Conservation (phyloP, 2,329 filamentous ascomycete species). For the Escovopsis sp. region DNA sequence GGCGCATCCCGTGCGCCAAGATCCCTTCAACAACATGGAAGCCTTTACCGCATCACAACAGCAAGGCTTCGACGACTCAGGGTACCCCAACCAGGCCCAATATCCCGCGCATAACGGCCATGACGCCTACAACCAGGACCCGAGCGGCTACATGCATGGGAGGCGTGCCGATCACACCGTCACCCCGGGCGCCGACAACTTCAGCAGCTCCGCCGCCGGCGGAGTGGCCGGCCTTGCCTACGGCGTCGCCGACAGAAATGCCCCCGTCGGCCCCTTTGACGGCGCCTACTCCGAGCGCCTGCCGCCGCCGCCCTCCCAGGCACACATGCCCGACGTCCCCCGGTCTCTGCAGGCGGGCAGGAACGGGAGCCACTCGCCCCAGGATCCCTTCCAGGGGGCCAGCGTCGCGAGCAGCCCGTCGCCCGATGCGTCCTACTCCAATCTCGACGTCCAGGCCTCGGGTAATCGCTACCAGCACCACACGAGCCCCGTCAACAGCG, state of each 20-base stretch:
- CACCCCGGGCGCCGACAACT: conserved; percentile 54
- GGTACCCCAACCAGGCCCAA: too few species aligned
- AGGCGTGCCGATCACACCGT: conserved; percentile 18
- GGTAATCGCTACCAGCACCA: conserved; percentile 56
- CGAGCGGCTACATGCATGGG: background rate
- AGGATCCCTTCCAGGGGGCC: conserved; percentile 19
- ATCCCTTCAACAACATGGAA: too few species aligned
- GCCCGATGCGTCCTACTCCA: conserved; percentile 35
- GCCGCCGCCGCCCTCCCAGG: conserved; percentile 23
- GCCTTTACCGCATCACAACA: too few species aligned
- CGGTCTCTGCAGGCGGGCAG: conserved; percentile 8
- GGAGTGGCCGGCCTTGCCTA: conserved; percentile 55
- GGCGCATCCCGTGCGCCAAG: too few species aligned
- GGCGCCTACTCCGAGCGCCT: conserved; percentile 33
- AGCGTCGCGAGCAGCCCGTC: conserved; percentile 14
- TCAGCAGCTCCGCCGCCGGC: conserved; percentile 45
- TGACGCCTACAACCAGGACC: background rate
- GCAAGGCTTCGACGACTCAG: too few species aligned
- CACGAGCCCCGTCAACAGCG: conserved; percentile 26
- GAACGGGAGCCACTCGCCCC: conserved; percentile 12
- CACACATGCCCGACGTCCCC: conserved; percentile 11
- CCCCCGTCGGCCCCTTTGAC: conserved; percentile 49
- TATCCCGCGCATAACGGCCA: too few species aligned
- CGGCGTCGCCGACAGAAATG: conserved; percentile 48
- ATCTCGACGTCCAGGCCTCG: conserved; percentile 30